Conservation (phyloP, 805 yeast genomes). For the Saccharomycopsis guyanensis region DNA sequence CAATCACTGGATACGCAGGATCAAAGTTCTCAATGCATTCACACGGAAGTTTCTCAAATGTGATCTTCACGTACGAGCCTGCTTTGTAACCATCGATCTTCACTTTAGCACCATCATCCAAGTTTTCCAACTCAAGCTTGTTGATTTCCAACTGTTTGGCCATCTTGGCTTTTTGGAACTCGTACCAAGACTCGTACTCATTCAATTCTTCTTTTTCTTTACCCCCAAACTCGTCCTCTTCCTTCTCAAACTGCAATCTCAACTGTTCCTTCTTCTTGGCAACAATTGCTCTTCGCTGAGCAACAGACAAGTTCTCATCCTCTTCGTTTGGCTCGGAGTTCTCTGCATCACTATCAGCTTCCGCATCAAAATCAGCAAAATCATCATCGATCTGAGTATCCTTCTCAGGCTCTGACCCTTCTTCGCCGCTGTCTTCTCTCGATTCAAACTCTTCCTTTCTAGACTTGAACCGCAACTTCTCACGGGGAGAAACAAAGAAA, state of each 20-base stretch:
- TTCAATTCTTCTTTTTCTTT: conserved; percentile 52
- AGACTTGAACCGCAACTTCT: conserved; percentile 22
- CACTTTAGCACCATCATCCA: conserved; percentile 71
- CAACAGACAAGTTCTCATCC: conserved; percentile 24
- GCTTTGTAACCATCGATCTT: conserved; percentile 88
- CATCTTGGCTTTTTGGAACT: conserved; percentile 92
- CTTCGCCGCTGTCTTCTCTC: conserved; percentile 22
- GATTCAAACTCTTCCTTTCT: conserved; percentile 9
- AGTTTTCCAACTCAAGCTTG: conserved; percentile 62
- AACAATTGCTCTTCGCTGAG: conserved; percentile 50
- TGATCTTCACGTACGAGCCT: conserved; percentile 88
- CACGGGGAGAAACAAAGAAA: conserved; percentile 20
- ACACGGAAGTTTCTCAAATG: conserved; percentile 76
- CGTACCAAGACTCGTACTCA: conserved; percentile 96
- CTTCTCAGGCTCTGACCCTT: conserved; percentile 28
- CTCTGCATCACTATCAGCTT: conserved; percentile 37
- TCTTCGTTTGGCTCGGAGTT: conserved; percentile 33
- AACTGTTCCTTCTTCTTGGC: conserved; percentile 87
- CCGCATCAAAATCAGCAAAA: conserved; percentile 49
- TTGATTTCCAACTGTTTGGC: conserved; percentile 94
- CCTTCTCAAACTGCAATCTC: conserved; percentile 83
- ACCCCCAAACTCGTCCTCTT: conserved; percentile 39
- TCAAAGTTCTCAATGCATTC: conserved; percentile 85
- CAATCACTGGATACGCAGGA: conserved; percentile 74
- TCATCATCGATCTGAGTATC: conserved; percentile 35